These are phyloP conservation scores for Pseudogymnoascus sp. DNA, from an alignment of 2,329 filamentous ascomycete species.

Conservation along the genomic window DNA sequence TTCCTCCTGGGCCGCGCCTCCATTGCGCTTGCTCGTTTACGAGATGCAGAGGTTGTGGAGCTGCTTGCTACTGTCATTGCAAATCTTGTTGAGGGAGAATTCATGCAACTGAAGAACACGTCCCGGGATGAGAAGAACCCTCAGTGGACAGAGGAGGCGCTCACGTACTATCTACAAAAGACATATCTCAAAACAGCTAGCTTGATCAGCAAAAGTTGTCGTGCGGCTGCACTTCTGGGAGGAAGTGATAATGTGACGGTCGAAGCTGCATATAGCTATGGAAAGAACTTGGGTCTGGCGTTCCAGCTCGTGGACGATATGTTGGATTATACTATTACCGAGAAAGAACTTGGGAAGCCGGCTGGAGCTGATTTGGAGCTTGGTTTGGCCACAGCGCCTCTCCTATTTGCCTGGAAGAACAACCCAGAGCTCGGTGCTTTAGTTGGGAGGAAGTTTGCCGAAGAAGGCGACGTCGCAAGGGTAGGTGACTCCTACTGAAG, in stretches of 20 bases:
- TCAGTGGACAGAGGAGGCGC: constrained; percentile 76
- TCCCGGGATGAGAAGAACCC: constrained; percentile 78
- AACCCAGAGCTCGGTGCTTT: constrained; percentile 75
- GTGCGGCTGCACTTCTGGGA: constrained; percentile 79
- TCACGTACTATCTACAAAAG: constrained; percentile 94
- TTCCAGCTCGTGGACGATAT: constrained; percentile 98
- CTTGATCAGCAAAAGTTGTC: constrained; percentile 91
- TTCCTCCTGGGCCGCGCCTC: constrained; percentile 90
- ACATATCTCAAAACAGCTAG: constrained; percentile 96
- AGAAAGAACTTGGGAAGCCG: constrained; percentile 82
- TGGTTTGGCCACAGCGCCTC: constrained; percentile 83
- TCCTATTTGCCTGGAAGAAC: constrained; percentile 92
- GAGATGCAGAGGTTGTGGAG: constrained; percentile 91
- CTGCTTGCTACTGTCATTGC: constrained; percentile 92
- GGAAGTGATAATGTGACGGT: constrained; percentile 69
- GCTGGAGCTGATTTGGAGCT: constrained; percentile 90
- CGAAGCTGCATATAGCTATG: constrained; percentile 85
- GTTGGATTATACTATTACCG: constrained; percentile 88
- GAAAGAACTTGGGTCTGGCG: constrained; percentile 85
- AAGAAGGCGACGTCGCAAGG: constrained; percentile 74
- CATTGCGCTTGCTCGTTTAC: constrained; percentile 79
- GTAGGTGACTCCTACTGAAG: constrained; percentile 44
- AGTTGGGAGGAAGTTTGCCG: constrained; percentile 83
- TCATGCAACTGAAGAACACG: constrained; percentile 99
- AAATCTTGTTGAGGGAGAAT: constrained; percentile 95